Evolutionary conservation across 192 early-diverging fungal species (phyloP), one percentile per base, ranked within the genome.

Genomic region (Coemansia javaensis): DNA sequence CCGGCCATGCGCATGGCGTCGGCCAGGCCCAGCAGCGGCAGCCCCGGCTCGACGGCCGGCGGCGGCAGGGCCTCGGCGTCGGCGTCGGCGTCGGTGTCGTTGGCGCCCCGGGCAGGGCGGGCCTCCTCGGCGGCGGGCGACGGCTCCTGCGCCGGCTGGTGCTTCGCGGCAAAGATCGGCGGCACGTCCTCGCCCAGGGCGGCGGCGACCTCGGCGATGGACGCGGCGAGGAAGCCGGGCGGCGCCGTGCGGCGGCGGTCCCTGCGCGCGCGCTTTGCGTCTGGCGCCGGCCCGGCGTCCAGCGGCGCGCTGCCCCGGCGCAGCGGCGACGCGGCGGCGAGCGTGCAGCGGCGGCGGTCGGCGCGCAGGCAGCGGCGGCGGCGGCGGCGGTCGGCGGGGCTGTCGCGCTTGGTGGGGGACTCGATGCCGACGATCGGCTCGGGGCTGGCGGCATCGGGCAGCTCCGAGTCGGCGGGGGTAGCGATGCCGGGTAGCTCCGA

Each of bases 151-250:
- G 41, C 22, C 24, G 16, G 44, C 25, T 53, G 32, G n/a, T 15
- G 1, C 20, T 44, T 40, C 14, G 16, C 6, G 15, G n/a, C 25
- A 40, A 59, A 40, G 22, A 53, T 32, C 16, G 12, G 16, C 8
- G 69, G 69, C 0, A 73, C 14, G 21, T 73, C 69, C 25, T 73
- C 69, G 25, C 69, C 69, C 35, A 73, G 49, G 4, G 69, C 69
- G 4, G 53, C 50, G 1, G 69, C 69, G 56, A 73, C 53, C 20
- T 47, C 57, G 0, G 69, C 69, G 32, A 73, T 53, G 17, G 59
- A 59, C 11, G 48, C 44, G 7, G 23, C 8, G 7, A 8, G 9
- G 1, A 30, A 9, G 28, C 9, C 28, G 7, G 10, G 7, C 28
- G 28, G 28, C 7, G 3, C 28, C 1, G 28, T 41, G 40, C 40